Base-by-base conservation (phyloP, 2,329 filamentous ascomycete genomes). In the Fusarium marasasianum region DNA sequence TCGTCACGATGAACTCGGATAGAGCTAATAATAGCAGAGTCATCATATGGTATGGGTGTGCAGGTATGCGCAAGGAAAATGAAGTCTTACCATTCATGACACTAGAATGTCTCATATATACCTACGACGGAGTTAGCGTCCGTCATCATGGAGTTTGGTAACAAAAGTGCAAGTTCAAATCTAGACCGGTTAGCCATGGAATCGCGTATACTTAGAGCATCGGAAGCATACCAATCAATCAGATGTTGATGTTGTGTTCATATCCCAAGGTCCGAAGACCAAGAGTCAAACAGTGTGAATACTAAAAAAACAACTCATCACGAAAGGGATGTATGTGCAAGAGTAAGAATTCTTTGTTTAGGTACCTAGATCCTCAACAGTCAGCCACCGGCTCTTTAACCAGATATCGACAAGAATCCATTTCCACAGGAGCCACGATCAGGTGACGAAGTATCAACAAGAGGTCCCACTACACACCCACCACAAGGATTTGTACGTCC, bases 381-480 rank as follows among this genome's bases (percentile, higher is more conserved):
- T 84, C 78, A 84, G 82, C 76, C 72, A 63, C 73, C 66, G 64
- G 50, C 70, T 75, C 69, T 64, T 51, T 37, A 53, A 69, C 64
- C 59, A 73, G 70, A 75, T 47, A 71, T 76, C 55, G 65, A 80
- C 77, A 81, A 79, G 69, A 79, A 73, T 72, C 70, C 69, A 65
- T 74, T 72, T 54, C 78, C 77, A 79, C 41, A 79, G 71, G 68
- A 73, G 73, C 80, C 84, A 85, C 81, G 81, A 83, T 91, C 89
- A 91, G 89, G 82, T 90, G 89, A 91, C 89, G 89, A 91, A 84
- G 80, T 90, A 81, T 91, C 89, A 91, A 86, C 89, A 89, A 90
- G 86, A 90, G 88, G 81, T 82, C 87, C 83, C 82, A 79, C 80
- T 78, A 77, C 77, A 80, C 84, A 82, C 79, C 83, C 83, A 86